These are phyloP conservation scores for Colletotrichum sp. DNA, from an alignment of 2,329 filamentous ascomycete species.

Conservation along the genomic window DNA sequence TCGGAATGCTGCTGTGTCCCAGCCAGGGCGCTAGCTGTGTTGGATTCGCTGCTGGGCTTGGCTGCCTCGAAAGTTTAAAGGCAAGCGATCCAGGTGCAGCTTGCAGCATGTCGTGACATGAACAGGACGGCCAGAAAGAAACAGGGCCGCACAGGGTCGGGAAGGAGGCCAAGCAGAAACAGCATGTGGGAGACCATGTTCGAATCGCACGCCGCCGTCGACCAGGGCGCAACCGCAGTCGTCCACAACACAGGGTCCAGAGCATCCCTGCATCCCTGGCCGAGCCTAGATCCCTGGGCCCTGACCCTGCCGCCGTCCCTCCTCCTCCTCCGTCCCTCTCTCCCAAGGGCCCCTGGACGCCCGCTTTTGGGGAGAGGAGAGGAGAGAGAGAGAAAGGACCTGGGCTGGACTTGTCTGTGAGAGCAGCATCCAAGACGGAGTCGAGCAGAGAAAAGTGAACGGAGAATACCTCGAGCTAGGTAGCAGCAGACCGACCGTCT, in stretches of 20 bases:
- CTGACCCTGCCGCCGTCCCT: neutral
- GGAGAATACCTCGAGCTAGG: neutral
- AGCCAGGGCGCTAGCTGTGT: neutral
- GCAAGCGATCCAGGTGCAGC: neutral
- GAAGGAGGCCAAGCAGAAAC: neutral
- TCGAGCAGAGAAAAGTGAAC: neutral
- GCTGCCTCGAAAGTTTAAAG: neutral
- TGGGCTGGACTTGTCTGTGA: neutral
- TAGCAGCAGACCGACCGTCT: neutral
- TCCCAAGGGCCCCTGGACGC: neutral
- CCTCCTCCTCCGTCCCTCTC: neutral
- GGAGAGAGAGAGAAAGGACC: neutral
- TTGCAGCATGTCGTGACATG: neutral
- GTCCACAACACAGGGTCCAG: conserved; percentile 6
- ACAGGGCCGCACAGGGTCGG: neutral
- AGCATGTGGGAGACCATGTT: conserved; percentile 1
- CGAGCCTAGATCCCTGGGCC: conserved; percentile 10
- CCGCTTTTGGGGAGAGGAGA: neutral
- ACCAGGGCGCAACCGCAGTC: conserved; percentile 1
- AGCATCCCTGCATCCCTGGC: conserved; percentile 9
- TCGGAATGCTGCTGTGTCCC: neutral
- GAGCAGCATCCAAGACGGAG: neutral
- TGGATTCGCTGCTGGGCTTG: neutral
- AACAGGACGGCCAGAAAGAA: neutral
- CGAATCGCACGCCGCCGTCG: neutral